Evolutionary conservation across 2,329 filamentous ascomycete genomes (phyloP), one percentile per base, ranked within the genome.

Genomic region (Epichloe scottii): DNA sequence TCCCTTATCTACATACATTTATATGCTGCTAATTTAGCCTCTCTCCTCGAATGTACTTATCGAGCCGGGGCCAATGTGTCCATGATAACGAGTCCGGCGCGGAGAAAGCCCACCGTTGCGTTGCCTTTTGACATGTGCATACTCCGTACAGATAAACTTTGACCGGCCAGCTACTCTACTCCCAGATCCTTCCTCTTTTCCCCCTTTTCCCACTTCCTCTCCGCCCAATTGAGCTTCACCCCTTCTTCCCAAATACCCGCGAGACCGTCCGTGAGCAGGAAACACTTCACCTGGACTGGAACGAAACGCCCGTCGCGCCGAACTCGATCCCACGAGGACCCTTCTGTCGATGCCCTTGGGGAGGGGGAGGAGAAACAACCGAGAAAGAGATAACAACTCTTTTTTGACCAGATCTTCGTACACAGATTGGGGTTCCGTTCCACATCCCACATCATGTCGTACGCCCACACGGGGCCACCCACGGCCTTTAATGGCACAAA

Each of bases 401-500:
- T n/a, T n/a, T n/a, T 10, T 35, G 8, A 8, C 8, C 33, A 35
- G 8, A 35, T 14, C 4, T 14, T 10, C 5, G 12, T 14, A 35
- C 33, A 5, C 33, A 35, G 8, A 35, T 14, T 10, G 8, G 12
- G 8, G 12, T 14, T 4, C 33, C 12, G 12, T 7, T 12, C 10
- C 12, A 21, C 26, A 2, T 11, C 8, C 8, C 4, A 41, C 53
- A 49, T 46, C 49, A 82, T 82, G 78, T 80, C 78, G 54, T 82
- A 84, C 65, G 68, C 73, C 49, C 77, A 77, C 67, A 67, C 77
- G 57, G 81, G 81, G 51, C 65, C 79, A 44, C 81, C 81, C 39
- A 62, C 74, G 57, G 65, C 62, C 53, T 84, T 82, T 69, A 84
- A 84, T 70, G 80, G 79, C 65, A 84, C 80, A 50, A 68, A 87